These are phyloP conservation scores for Ciborinia camelliae DNA, from an alignment of 2,329 filamentous ascomycete genomes.

Conservation along the genomic window DNA sequence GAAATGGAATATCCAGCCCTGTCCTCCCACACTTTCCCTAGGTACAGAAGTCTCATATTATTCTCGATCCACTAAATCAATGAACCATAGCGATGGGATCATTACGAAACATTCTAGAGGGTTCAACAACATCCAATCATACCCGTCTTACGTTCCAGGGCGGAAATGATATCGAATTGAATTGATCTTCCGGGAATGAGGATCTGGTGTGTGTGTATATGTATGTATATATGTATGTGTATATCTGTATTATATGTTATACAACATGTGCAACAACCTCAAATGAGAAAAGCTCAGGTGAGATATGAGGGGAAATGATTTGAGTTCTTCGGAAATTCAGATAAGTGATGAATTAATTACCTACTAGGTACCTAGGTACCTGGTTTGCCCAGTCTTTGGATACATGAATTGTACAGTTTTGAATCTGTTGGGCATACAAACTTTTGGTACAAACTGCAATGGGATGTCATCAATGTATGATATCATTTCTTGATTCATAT, in stretches of 20 bases:
- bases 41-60: not conserved
- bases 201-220: not conserved
- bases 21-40: slow-evolving; percentile 1
- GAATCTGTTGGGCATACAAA: not conserved
- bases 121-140: slow-evolving; percentile 9
- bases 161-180: slow-evolving; percentile 7
- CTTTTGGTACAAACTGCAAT: not conserved
- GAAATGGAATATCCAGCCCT: not conserved
- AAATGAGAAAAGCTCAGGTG: not conserved
- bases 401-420: not conserved
- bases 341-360: not conserved
- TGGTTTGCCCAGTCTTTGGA: too few relatives aligned
- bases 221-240: not conserved
- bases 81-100: slow-evolving; percentile 11
- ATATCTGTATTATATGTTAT: not conserved
- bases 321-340: not conserved
- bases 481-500: slow-evolving; percentile 4
- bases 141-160: slow-evolving; percentile 1
- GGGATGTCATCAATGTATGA: slow-evolving; percentile 6
- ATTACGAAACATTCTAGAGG: slow-evolving; percentile 13
- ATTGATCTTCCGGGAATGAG: slow-evolving; percentile 3
- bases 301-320: not conserved
- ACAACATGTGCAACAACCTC: not conserved
- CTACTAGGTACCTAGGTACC: too few relatives aligned
- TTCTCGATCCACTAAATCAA: slow-evolving; percentile 4